Conservation (phyloP, 2,329 filamentous ascomycete species). For the Thermoascus crustaceus region DNA sequence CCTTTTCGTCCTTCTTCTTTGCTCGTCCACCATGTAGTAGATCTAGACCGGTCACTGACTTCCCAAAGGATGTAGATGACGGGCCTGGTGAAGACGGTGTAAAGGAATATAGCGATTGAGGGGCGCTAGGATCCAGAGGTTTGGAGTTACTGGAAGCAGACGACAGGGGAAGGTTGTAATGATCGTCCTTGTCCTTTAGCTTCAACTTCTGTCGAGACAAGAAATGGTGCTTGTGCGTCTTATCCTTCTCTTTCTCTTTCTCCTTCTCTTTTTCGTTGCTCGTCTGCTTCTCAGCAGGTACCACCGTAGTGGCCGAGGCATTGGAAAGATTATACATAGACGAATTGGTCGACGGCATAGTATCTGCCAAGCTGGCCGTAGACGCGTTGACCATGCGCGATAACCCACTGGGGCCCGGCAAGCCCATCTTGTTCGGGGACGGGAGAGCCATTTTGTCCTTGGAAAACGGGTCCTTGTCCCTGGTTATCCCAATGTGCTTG, state of each 20-base stretch:
- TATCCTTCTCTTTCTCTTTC: constrained; percentile 31
- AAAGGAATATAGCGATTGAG: constrained; percentile 59
- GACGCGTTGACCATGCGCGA: constrained; percentile 52
- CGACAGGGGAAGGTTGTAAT: constrained; percentile 50
- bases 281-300: constrained; percentile 39
- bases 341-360: constrained; percentile 43
- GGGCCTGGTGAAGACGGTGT: constrained; percentile 55
- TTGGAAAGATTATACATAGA: constrained; percentile 56
- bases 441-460: constrained; percentile 48
- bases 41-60: constrained; percentile 73
- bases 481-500: constrained; percentile 56
- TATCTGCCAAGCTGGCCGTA: constrained; percentile 51
- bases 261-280: constrained; percentile 28
- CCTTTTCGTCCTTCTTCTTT: constrained; percentile 68
- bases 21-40: constrained; percentile 68
- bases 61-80: constrained; percentile 58
- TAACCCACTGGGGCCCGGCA: constrained; percentile 43
- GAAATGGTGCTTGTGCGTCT: constrained; percentile 53
- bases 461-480: constrained; percentile 43
- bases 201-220: constrained; percentile 59
- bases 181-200: constrained; percentile 54
- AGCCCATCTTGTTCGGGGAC: constrained; percentile 50
- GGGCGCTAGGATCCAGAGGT: constrained; percentile 54
- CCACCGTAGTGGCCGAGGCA: constrained; percentile 53
- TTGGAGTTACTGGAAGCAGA: constrained; percentile 59